phyloP scores from a whole-genome alignment of 2,329 filamentous ascomycete genomes.

The Tolypocladium album region DNA sequence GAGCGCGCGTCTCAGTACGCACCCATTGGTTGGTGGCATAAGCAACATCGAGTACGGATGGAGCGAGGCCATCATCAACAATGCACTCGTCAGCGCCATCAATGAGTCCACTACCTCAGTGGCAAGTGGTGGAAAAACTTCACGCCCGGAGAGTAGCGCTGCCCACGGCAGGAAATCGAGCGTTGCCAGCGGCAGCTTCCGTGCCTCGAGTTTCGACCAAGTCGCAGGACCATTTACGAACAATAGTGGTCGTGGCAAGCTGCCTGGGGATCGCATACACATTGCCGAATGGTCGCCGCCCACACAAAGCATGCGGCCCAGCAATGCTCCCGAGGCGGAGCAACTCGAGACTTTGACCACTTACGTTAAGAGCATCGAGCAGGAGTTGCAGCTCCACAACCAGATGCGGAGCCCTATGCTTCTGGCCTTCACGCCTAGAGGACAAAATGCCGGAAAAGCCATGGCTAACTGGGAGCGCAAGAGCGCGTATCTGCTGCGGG shows the following conservation, averaged over 20 bases:
- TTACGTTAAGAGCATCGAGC: constrained; percentile 80
- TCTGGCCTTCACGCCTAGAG: constrained; percentile 77
- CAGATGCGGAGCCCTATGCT: constrained; percentile 79
- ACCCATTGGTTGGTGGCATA: constrained; percentile 83
- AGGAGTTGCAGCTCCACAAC: constrained; percentile 79
- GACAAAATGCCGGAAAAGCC: constrained; percentile 69
- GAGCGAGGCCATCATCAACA: constrained; percentile 73
- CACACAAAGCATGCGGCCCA: constrained; percentile 80
- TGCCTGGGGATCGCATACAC: constrained; percentile 74
- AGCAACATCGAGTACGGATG: constrained; percentile 98
- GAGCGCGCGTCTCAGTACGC: constrained; percentile 88
- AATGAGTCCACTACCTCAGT: constrained; percentile 30
- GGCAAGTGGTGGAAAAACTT: constrained; percentile 21
- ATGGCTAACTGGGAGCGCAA: constrained; percentile 98
- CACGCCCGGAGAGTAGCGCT: constrained; percentile 41
- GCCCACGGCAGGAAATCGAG: constrained; percentile 30
- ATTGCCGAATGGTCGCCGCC: constrained; percentile 87
- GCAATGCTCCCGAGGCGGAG: constrained; percentile 65
- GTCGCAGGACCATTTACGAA: constrained; percentile 37
- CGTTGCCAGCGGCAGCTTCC: constrained; percentile 39
- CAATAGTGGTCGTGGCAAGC: constrained; percentile 41
- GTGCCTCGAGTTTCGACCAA: constrained; percentile 53
- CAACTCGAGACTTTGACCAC: constrained; percentile 64
- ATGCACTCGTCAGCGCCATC: constrained; percentile 40
- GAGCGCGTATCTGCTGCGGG: constrained; percentile 77